Conservation (phyloP, 139 green algal genomes). For the Astrephomene gubernaculifera region DNA sequence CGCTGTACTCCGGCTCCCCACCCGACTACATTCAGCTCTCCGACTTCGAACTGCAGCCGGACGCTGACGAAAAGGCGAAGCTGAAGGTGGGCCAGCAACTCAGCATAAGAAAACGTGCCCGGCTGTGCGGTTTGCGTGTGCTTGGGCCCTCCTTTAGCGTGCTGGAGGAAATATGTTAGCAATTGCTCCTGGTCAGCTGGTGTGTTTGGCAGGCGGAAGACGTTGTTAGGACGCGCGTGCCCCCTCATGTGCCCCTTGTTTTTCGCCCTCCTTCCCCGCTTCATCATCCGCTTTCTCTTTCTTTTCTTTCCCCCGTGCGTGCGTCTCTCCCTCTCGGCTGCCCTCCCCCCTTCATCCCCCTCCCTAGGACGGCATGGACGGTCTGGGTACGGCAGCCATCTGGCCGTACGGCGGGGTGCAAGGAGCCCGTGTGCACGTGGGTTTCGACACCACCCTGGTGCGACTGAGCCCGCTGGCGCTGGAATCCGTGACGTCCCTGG, state of each 20-base stretch:
- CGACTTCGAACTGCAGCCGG: too few relatives aligned
- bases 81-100: too few relatives aligned
- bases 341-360: not conserved
- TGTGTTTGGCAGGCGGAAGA: not conserved
- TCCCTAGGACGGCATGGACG: constrained; percentile 10
- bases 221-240: not conserved
- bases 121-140: too few relatives aligned
- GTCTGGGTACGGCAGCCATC: not conserved
- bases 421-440: constrained; percentile 19
- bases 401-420: not conserved
- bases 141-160: too few relatives aligned
- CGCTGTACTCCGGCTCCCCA: too few relatives aligned
- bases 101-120: too few relatives aligned
- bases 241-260: too few relatives aligned
- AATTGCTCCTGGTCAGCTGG: too few relatives aligned
- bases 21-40: too few relatives aligned
- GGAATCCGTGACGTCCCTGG: not conserved
- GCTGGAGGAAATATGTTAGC: too few relatives aligned
- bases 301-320: not conserved
- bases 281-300: not conserved
- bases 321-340: not conserved
- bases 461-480: not conserved
- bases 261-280: not conserved
- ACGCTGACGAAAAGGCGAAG: too few relatives aligned
- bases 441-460: constrained; percentile 10